Evolutionary conservation across 169 alveolate species (phyloP).

Genomic region (Cryptosporidium tyzzeri): DNA sequence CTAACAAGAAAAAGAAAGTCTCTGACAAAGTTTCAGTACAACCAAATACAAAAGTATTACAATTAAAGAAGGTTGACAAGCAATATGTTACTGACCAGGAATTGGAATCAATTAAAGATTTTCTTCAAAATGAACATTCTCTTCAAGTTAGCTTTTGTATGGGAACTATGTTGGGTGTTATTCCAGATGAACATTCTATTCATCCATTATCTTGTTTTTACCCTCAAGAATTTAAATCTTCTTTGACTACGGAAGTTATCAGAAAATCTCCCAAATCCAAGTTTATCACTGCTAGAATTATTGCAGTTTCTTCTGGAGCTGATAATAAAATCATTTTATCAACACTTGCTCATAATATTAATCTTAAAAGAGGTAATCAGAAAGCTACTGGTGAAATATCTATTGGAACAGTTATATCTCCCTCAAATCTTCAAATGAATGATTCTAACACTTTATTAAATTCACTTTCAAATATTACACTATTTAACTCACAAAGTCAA

Average conservation of each 20-base stretch:
- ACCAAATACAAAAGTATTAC: conserved; percentile 43
- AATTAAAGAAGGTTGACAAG: conserved; percentile 29
- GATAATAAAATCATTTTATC: conserved; percentile 41
- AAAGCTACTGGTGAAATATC: background rate
- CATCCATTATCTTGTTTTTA: conserved; percentile 57
- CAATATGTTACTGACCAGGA: conserved; percentile 29
- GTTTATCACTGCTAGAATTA: conserved; percentile 36
- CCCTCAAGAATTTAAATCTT: background rate
- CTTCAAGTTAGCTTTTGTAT: conserved; percentile 53
- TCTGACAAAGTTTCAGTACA: conserved; percentile 32
- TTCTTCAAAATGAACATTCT: conserved; percentile 46
- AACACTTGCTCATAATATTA: conserved; percentile 24
- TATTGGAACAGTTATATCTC: background rate
- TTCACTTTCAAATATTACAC: conserved; percentile 7
- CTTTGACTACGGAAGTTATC: background rate
- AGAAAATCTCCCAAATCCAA: conserved; percentile 14
- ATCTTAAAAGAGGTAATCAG: background rate
- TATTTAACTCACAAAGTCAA: background rate
- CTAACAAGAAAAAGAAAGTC: conserved; percentile 14
- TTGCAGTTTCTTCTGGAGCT: conserved; percentile 47
- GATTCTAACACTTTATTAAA: background rate
- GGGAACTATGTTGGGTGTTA: conserved; percentile 70
- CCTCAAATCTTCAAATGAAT: background rate
- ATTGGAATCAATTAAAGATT: background rate
- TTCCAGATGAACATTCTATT: conserved; percentile 56